Evolutionary conservation across 371 early-diverging fungal species (phyloP).

Genomic region (Pancytospora epiphaga): DNA sequence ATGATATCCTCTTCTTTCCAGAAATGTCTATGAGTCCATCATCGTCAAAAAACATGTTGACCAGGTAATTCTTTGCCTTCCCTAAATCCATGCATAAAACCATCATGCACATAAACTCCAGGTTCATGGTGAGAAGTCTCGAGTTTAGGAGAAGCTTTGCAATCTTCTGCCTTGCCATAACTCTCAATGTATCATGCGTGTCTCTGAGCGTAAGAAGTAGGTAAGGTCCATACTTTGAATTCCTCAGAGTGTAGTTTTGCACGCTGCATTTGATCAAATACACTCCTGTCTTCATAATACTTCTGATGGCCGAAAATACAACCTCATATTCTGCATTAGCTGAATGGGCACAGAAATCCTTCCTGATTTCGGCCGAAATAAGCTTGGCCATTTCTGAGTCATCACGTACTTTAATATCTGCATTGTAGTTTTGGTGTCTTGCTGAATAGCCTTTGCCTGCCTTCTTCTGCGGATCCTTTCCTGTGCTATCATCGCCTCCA

Average conservation of each 20-base stretch:
- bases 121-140: neutral
- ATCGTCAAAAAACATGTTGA: neutral
- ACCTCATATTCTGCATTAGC: neutral
- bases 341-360: neutral
- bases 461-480: neutral
- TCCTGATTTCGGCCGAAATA: neutral
- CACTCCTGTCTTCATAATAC: neutral
- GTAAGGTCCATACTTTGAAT: neutral
- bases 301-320: neutral
- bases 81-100: neutral
- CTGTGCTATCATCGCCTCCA: neutral
- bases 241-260: neutral
- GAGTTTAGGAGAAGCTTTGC: neutral
- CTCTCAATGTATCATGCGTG: neutral
- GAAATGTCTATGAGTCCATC: neutral
- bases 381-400: neutral
- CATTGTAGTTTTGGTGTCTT: neutral
- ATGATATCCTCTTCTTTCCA: no score
- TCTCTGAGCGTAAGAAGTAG: neutral
- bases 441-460: neutral
- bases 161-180: conserved; percentile 1
- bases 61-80: neutral
- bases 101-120: neutral
- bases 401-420: neutral
- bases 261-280: neutral